These are phyloP conservation scores for Colletotrichum sp. DNA, from an alignment of 2,329 filamentous ascomycete genomes.

Conservation along the genomic window DNA sequence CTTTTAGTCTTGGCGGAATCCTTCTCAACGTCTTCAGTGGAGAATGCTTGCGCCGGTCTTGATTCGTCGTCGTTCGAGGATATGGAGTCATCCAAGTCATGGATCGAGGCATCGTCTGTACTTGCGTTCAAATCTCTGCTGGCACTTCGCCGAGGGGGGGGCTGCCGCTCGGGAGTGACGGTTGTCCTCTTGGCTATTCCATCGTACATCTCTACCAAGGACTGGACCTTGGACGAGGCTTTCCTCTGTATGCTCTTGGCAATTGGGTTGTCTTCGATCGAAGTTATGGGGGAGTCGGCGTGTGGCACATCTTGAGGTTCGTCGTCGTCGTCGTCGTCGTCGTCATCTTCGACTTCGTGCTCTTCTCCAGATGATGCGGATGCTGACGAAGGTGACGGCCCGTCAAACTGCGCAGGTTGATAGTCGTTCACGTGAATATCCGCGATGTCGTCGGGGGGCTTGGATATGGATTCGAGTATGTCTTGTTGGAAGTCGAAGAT, in stretches of 20 bases:
- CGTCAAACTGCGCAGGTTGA: background rate
- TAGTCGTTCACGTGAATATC: background rate
- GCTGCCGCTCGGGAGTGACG: background rate
- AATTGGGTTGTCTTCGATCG: conserved; percentile 44
- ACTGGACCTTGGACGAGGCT: conserved; percentile 47
- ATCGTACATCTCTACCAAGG: conserved; percentile 56
- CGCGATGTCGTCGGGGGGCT: background rate
- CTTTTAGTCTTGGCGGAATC: background rate
- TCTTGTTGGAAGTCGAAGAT: background rate
- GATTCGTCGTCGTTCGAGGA: background rate
- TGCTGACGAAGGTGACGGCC: background rate
- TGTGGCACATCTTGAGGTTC: background rate
- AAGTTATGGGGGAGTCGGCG: conserved; percentile 48
- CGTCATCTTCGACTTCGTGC: background rate
- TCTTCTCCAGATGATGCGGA: conserved; percentile 26
- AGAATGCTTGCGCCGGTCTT: background rate
- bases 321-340: background rate
- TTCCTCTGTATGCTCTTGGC: background rate
- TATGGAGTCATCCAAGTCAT: background rate
- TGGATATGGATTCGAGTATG: background rate
- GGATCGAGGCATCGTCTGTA: background rate
- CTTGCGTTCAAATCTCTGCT: background rate
- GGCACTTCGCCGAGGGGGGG: background rate
- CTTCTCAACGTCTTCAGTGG: background rate
- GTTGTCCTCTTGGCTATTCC: conserved; percentile 37